Evolutionary conservation across 306 rosid genomes (phyloP).

Genomic region (Fragaria nilgerrensis): DNA sequence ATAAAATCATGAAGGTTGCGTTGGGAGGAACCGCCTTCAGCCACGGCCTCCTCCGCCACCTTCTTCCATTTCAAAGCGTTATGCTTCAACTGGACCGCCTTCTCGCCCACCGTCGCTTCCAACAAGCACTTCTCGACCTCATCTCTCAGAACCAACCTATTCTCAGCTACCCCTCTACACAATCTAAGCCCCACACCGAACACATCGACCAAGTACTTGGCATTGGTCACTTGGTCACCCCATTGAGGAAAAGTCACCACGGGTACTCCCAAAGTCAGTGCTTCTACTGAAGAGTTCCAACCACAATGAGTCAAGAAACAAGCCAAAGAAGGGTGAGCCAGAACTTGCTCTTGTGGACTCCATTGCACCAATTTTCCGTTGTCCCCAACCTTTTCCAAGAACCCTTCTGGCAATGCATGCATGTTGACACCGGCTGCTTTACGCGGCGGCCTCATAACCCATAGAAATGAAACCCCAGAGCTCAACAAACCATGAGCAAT

Average conservation of each 20-base stretch:
- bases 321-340: conserved; percentile 33
- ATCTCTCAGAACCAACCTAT: conserved; percentile 38
- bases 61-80: conserved; percentile 43
- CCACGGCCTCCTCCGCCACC: conserved; percentile 55
- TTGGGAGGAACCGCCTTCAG: conserved; percentile 52
- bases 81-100: conserved; percentile 45
- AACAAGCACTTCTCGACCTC: conserved; percentile 42
- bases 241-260: conserved; percentile 46
- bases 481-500: conserved; percentile 28
- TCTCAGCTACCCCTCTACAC: conserved; percentile 31
- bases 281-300: conserved; percentile 59
- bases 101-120: conserved; percentile 51
- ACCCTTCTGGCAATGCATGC: conserved; percentile 25
- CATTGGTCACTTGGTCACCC: conserved; percentile 62
- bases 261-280: conserved; percentile 44
- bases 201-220: conserved; percentile 45
- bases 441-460: conserved; percentile 37
- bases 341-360: conserved; percentile 40
- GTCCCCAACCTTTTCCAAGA: conserved; percentile 17
- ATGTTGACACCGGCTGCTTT: neutral
- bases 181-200: conserved; percentile 47
- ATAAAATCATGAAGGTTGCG: conserved; percentile 42
- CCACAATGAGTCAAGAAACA: conserved; percentile 63
- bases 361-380: conserved; percentile 35
- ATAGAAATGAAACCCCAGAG: conserved; percentile 31